Evolutionary conservation across 306 rosid species (phyloP).

Genomic region (Lathyrus tuberosus): DNA sequence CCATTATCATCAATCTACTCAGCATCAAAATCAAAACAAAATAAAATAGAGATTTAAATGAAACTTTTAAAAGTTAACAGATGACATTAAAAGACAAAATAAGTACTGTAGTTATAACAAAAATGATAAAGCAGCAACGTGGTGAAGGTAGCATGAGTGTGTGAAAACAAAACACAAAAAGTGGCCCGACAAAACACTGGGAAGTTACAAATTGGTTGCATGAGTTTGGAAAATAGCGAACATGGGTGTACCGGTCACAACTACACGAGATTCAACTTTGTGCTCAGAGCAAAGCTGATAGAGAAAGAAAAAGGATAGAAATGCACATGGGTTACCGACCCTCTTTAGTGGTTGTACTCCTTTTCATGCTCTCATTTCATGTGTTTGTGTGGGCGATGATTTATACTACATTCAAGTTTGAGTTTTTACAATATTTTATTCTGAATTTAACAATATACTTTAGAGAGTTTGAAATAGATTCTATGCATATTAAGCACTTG

Average conservation of each 20-base stretch:
- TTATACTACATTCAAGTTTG: neutral
- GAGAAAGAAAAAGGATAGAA: slow-evolving; percentile 5
- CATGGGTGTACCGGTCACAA: slow-evolving; percentile 25
- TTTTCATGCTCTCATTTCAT: slow-evolving; percentile 29
- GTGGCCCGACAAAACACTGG: slow-evolving; percentile 30
- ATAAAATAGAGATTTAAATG: neutral
- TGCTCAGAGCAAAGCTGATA: slow-evolving; percentile 3
- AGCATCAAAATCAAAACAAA: too few relatives aligned
- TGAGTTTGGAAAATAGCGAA: slow-evolving; percentile 24
- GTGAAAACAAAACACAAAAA: neutral
- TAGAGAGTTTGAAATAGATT: too few relatives aligned
- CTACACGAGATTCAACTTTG: neutral
- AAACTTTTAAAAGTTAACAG: neutral
- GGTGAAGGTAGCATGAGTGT: slow-evolving; percentile 14
- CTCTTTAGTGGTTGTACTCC: slow-evolving; percentile 30
- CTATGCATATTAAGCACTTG: too few relatives aligned
- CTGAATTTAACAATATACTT: too few relatives aligned
- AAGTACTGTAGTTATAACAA: neutral
- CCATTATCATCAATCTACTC: too few relatives aligned
- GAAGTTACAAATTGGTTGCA: slow-evolving; percentile 22
- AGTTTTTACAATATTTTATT: neutral
- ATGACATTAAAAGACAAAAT: neutral
- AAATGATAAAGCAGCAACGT: neutral
- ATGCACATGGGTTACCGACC: slow-evolving; percentile 39
- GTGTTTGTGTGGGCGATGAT: neutral